Evolutionary conservation across 2,329 filamentous ascomycete genomes (phyloP), one percentile per base, ranked within the genome.

Genomic region (Fusarium anthophilum): DNA sequence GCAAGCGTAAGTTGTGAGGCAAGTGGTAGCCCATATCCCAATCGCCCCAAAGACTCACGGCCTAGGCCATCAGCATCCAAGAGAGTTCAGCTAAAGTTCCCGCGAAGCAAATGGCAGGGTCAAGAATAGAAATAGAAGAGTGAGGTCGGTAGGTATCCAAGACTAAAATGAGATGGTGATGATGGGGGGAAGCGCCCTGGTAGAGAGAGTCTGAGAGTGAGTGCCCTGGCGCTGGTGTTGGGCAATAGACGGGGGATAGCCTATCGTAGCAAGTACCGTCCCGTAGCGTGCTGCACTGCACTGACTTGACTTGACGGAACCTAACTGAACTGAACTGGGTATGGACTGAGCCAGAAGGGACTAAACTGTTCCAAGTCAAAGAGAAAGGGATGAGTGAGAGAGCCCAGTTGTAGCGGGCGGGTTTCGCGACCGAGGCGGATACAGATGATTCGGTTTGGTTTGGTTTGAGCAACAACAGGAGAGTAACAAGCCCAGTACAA

Each of bases 11-110:
- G 77, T 76, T 77, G 78, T 76, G 76, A 80, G 77, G 78, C 78
- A 81, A 79, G 75, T 74, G 77, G 74, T 77, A 81, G 81, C 80
- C 80, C 82, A 81, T 78, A 74, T 81, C 79, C 81, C 82, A 83
- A 82, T 83, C 82, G 82, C 80, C 80, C 60, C 76, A 78, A 74
- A 78, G 63, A 74, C 72, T 80, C 77, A 76, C 76, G 74, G 76
- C 74, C 76, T 79, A 81, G 76, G 80, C 81, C 81, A 83, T 82
- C 78, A 80, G 81, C 76, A 70, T 66, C 37, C 54, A 47, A 66
- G 41, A 74, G 35, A 57, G 48, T 65, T 57, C 47, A 35, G 28
- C 62, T 58, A 43, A 62, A 59, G 39, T 60, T 69, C 58, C 66
- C 60, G 64, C 44, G 55, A 41, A 66, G 35, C 60, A 61, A 51